Percentiles rank a stretch among this genome's conserved stretches.
These are phyloP conservation scores for Galeopsis tetrahit DNA, from an alignment of 257 asterid species.

Conservation along the genomic window DNA sequence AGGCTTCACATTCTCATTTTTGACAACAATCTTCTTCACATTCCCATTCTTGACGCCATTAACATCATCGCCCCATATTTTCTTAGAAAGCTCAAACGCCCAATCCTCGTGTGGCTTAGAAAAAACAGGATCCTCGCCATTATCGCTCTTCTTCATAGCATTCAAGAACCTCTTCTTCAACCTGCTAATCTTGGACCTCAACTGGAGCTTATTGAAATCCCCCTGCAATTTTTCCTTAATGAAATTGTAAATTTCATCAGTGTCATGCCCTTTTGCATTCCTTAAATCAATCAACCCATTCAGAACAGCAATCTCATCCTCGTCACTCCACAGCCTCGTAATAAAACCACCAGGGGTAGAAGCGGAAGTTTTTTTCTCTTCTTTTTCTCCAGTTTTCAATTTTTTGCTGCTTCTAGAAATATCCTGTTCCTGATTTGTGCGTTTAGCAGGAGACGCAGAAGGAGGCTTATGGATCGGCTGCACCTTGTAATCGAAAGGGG, in stretches of 20 bases:
- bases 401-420: slow-evolving; percentile 30
- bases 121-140: slow-evolving; percentile 46
- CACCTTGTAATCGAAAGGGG: slow-evolving; percentile 45
- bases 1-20: slow-evolving; percentile 8
- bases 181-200: slow-evolving; percentile 54
- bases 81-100: slow-evolving; percentile 48
- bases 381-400: slow-evolving; percentile 37
- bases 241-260: slow-evolving; percentile 51
- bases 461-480: slow-evolving; percentile 35
- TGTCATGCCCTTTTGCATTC: slow-evolving; percentile 40
- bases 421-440: slow-evolving; percentile 16
- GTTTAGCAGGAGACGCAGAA: slow-evolving; percentile 27
- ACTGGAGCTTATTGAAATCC: slow-evolving; percentile 44
- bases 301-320: slow-evolving; percentile 57
- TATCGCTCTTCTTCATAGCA: slow-evolving; percentile 38
- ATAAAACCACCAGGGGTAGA: slow-evolving; percentile 30
- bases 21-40: slow-evolving; percentile 19
- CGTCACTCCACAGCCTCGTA: slow-evolving; percentile 55
- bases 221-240: slow-evolving; percentile 45
- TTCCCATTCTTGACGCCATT: slow-evolving; percentile 7
- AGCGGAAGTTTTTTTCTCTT: slow-evolving; percentile 30
- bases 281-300: slow-evolving; percentile 55
- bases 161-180: slow-evolving; percentile 48
- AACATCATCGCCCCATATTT: slow-evolving; percentile 52
- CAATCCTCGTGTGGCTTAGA: slow-evolving; percentile 49